Evolutionary conservation across 805 yeast species (phyloP).

Genomic region (Schwanniomyces occidentalis): DNA sequence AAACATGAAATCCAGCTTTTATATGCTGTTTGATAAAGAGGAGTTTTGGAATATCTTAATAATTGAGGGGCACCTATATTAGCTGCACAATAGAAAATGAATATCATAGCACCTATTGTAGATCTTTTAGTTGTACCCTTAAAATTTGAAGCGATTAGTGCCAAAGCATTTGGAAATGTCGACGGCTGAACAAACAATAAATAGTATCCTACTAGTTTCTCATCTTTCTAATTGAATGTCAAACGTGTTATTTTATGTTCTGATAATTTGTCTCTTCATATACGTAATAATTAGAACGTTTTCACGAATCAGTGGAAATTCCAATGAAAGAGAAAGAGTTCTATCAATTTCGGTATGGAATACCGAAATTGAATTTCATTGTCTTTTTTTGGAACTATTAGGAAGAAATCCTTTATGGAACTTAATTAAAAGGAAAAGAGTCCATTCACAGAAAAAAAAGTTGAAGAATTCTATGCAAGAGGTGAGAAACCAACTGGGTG

Average conservation of each 20-base stretch:
- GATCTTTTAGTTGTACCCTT: conserved; percentile 9
- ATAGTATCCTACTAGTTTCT: conserved; percentile 9
- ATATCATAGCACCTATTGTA: conserved; percentile 7
- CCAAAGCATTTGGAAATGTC: conserved; percentile 9
- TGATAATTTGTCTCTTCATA: too few species aligned
- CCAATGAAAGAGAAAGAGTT: not conserved
- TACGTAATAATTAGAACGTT: too few species aligned
- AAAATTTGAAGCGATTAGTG: conserved; percentile 8
- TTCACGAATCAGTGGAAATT: too few species aligned
- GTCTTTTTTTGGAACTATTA: conserved; percentile 30
- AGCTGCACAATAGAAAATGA: conserved; percentile 10
- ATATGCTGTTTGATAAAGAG: conserved; percentile 8
- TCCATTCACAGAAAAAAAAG: conserved; percentile 15
- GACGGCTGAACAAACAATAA: conserved; percentile 10
- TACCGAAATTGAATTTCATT: conserved; percentile 31
- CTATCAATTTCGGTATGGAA: conserved; percentile 17
- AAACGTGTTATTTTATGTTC: too few species aligned
- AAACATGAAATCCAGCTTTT: conserved; percentile 8
- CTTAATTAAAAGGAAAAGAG: conserved; percentile 17
- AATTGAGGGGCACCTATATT: conserved; percentile 13
- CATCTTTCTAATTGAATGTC: conserved; percentile 4
- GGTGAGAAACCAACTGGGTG: conserved; percentile 33
- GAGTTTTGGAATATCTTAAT: conserved; percentile 9
- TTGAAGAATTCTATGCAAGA: conserved; percentile 24
- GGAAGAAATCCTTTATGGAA: conserved; percentile 20